phyloP scores from a whole-genome alignment of 176 grass and related monocot species.

The Zoysia pacifica region DNA sequence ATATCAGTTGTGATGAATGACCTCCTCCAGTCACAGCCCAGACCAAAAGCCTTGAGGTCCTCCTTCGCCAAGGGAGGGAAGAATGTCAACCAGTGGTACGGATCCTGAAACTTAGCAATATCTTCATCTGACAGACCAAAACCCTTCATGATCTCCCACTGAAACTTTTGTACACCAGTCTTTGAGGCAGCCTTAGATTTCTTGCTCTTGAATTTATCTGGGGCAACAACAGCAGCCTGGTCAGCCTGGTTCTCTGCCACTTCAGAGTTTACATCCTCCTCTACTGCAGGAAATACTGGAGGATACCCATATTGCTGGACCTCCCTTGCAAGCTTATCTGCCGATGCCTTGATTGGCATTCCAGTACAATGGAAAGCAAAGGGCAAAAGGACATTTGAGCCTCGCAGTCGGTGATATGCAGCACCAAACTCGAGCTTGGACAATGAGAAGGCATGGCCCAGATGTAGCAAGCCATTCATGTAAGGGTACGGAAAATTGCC shows the following conservation, averaged over 20 bases:
- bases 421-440: slow-evolving; percentile 76
- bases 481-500: slow-evolving; percentile 76
- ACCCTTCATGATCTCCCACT: too few relatives aligned
- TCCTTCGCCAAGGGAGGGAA: too few relatives aligned
- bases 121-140: too few relatives aligned
- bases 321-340: slow-evolving; percentile 69
- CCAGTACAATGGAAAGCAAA: slow-evolving; percentile 83
- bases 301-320: slow-evolving; percentile 62
- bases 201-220: slow-evolving; percentile 77
- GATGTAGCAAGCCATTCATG: slow-evolving; percentile 74
- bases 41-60: too few relatives aligned
- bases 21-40: too few relatives aligned
- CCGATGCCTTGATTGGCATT: slow-evolving; percentile 83
- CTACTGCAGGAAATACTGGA: slow-evolving; percentile 51
- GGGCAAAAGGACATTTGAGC: slow-evolving; percentile 65
- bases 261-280: slow-evolving; percentile 49
- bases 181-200: too few relatives aligned
- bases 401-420: slow-evolving; percentile 56
- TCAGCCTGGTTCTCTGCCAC: slow-evolving; percentile 44
- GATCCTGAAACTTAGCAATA: too few relatives aligned
- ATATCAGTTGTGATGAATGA: too few relatives aligned
- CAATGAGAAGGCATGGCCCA: slow-evolving; percentile 64
- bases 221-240: slow-evolving; percentile 22
- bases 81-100: too few relatives aligned
- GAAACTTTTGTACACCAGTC: too few relatives aligned